Evolutionary conservation across 345 rosid genomes (phyloP), one percentile per base, ranked within the genome.

Genomic region (Lumnitzera littorea): DNA sequence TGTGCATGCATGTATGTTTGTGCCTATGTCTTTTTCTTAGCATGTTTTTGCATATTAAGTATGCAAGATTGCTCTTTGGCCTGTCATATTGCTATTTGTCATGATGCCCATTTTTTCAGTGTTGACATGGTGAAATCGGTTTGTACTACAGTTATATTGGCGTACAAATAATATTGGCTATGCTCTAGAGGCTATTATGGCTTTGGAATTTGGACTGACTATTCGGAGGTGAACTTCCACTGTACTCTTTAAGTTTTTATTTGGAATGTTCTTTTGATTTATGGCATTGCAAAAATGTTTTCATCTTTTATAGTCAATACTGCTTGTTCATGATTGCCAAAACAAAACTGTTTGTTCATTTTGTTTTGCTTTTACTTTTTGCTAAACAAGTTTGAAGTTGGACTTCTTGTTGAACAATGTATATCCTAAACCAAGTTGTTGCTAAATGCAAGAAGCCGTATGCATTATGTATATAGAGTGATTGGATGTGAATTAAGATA

Each of bases 181-280:
- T 68, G 77, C 88, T 62, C 62, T 88, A 62, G 99, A 88, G 77
- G 96, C 96, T 14, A 80, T 90, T 63, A 82, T 90, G 95, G 82
- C 91, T 72, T 82, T 90, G 83, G 99, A 90, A 79, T 78, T 88
- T 58, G 99, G 99, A 46, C 78, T 94, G 82, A 68, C 82, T 52
- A 72, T 94, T 67, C 72, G 91, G 76, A 77, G 87, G 99, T 90
- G 50, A 80, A 82, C 41, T 53, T 13, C 43, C 43, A 36, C 55
- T 4, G 46, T 62, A 62, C 57, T 41, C 43, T 36, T 48, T 61
- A n/a, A 29, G 7, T 62, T 58, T 17, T 59, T 29, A 31, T 54
- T 29, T 54, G 54, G 29, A 43, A 41, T 58, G 20, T 50, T 23
- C 24, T 50, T 60, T 60, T 25, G 46, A 57, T 36, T 43, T 41